phyloP scores from a whole-genome alignment of 306 rosid species.

The Abrus pulchellus region DNA sequence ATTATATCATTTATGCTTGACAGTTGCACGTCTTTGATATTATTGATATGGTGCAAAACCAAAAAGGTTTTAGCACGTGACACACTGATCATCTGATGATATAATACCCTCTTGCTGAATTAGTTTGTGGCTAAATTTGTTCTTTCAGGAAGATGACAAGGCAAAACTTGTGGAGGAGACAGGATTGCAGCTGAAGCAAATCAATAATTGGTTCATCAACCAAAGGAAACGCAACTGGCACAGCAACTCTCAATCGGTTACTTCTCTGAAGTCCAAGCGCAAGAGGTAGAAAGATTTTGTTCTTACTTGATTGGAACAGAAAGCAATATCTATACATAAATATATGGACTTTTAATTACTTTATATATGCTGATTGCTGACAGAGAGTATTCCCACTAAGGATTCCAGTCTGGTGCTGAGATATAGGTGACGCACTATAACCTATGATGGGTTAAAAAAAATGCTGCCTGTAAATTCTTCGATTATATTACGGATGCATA shows the following conservation, averaged over 20 bases:
- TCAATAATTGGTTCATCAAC: slow-evolving; percentile 98
- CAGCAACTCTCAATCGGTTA: slow-evolving; percentile 92
- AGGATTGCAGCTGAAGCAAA: slow-evolving; percentile 98
- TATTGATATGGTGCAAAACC: neutral
- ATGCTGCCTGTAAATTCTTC: slow-evolving; percentile 41
- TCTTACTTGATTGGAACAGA: slow-evolving; percentile 3
- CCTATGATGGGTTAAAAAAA: slow-evolving; percentile 26
- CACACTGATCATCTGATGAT: neutral
- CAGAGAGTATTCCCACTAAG: slow-evolving; percentile 38
- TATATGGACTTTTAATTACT: slow-evolving; percentile 45
- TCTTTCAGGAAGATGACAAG: slow-evolving; percentile 93
- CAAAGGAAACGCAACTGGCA: slow-evolving; percentile 99
- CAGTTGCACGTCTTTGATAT: neutral
- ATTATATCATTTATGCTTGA: neutral
- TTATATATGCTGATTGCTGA: slow-evolving; percentile 1
- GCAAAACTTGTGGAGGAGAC: slow-evolving; percentile 99
- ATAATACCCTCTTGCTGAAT: neutral
- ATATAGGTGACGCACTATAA: slow-evolving; percentile 22
- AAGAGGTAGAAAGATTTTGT: slow-evolving; percentile 65
- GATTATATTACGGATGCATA: slow-evolving; percentile 37
- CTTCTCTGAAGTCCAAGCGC: slow-evolving; percentile 97
- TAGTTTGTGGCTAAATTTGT: neutral
- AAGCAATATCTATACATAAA: slow-evolving; percentile 4
- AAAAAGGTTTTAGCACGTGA: neutral
- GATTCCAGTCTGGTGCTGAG: slow-evolving; percentile 29